These are phyloP conservation scores for Millerago galiae DNA, from an alignment of 805 yeast genomes.

Conservation along the genomic window DNA sequence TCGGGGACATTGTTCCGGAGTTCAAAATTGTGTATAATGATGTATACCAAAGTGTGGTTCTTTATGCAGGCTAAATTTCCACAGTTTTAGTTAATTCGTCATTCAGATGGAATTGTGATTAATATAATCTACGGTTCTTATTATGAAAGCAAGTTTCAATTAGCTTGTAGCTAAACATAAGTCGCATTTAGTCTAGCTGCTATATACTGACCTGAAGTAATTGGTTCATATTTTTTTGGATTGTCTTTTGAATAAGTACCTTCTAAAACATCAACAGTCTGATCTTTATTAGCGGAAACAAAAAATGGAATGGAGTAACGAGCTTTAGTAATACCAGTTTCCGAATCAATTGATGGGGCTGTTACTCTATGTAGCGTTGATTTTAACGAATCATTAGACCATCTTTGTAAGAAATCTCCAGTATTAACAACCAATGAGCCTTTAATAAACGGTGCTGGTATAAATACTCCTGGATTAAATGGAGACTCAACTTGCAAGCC, in stretches of 20 bases:
- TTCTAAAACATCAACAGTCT: conserved; percentile 18
- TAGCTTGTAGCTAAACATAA: no score
- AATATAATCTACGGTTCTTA: no score
- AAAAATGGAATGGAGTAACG: conserved; percentile 26
- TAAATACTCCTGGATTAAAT: conserved; percentile 12
- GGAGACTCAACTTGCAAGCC: conserved; percentile 22
- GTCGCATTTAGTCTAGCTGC: conserved; percentile 20
- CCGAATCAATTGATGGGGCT: conserved; percentile 17
- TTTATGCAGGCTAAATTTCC: no score
- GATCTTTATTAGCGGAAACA: conserved; percentile 20
- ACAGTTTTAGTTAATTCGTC: no score
- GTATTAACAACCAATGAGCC: conserved; percentile 21
- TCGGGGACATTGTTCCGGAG: no score
- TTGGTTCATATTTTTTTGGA: conserved; percentile 24
- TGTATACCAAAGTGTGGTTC: no score
- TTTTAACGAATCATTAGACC: conserved; percentile 22
- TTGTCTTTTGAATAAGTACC: conserved; percentile 17
- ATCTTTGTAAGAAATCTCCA: conserved; percentile 22
- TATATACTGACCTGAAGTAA: conserved; percentile 22
- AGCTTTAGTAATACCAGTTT: conserved; percentile 14
- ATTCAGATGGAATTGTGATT: no score
- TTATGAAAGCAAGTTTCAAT: no score
- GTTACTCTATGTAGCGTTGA: conserved; percentile 23
- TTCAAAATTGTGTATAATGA: no score
- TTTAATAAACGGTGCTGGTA: conserved; percentile 17